A percentile compares a stretch with the other conserved stretches of the same genome.
phyloP scores from a whole-genome alignment of 768 basidiomycete genomes.

The Phaeolepiota aurea region DNA sequence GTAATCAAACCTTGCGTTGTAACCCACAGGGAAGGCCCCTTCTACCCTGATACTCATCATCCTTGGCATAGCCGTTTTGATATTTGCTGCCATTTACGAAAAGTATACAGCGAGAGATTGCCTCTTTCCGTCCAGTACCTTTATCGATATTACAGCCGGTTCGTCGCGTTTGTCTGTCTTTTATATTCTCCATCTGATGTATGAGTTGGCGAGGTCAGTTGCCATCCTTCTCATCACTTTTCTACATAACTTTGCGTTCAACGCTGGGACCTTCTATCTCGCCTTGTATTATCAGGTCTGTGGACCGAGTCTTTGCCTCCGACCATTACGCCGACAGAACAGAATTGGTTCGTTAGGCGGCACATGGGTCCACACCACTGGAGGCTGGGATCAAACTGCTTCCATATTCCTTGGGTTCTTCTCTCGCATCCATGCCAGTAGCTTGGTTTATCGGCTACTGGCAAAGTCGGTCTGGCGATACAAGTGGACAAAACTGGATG shows the following conservation, averaged over 20 bases:
- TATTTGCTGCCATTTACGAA: slow-evolving; percentile 62
- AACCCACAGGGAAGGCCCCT: slow-evolving; percentile 54
- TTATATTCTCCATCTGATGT: slow-evolving; percentile 10
- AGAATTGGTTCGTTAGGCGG: slow-evolving; percentile 37
- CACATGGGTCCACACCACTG: slow-evolving; percentile 61
- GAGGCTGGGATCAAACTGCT: slow-evolving; percentile 68
- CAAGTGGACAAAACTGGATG: slow-evolving; percentile 56
- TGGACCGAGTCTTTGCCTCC: slow-evolving; percentile 6
- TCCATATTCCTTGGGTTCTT: slow-evolving; percentile 81
- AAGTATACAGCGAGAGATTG: slow-evolving; percentile 56
- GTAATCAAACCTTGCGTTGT: too few species aligned
- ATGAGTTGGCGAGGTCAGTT: slow-evolving; percentile 35
- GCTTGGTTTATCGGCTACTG: slow-evolving; percentile 76
- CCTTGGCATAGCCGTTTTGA: slow-evolving; percentile 44
- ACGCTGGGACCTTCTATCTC: slow-evolving; percentile 80
- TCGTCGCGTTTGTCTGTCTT: slow-evolving; percentile 13
- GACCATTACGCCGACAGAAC: too few species aligned
- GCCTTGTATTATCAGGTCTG: slow-evolving; percentile 76
- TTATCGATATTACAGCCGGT: slow-evolving; percentile 56
- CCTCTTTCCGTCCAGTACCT: slow-evolving; percentile 59
- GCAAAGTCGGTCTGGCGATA: slow-evolving; percentile 48
- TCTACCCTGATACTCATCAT: slow-evolving; percentile 55
- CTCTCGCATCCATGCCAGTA: slow-evolving; percentile 75
- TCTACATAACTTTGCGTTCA: slow-evolving; percentile 79
- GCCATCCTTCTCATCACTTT: slow-evolving; percentile 62